Percentiles rank a stretch among this genome's conserved stretches.
Evolutionary conservation across 495 filamentous ascomycete species (phyloP).

Genomic region (Penicillium parvum): DNA sequence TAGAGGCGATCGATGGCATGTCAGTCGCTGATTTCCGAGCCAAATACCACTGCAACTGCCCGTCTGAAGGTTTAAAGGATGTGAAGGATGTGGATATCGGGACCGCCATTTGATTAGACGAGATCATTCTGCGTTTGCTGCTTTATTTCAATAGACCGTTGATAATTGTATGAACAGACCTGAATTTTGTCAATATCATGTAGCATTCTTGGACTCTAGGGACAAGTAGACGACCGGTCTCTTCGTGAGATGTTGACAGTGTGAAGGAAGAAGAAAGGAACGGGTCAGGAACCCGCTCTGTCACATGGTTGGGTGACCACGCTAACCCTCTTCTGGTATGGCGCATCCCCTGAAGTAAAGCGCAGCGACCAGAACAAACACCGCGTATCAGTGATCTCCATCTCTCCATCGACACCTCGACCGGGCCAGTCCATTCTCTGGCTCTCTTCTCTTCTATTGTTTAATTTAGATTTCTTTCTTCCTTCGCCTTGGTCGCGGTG

Average conservation of each 20-base stretch:
- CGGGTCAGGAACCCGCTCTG: slow-evolving; percentile 10
- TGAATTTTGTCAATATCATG: no score
- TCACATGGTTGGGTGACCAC: slow-evolving; percentile 24
- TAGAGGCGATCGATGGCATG: slow-evolving; percentile 55
- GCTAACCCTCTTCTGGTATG: slow-evolving; percentile 22
- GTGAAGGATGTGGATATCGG: slow-evolving; percentile 23
- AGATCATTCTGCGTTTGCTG: background rate
- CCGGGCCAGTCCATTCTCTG: no score
- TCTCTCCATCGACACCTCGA: slow-evolving; percentile 10
- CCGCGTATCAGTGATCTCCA: slow-evolving; percentile 23
- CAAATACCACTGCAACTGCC: slow-evolving; percentile 62
- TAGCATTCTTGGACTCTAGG: no score
- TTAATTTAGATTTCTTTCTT: slow-evolving; percentile 15
- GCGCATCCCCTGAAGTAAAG: slow-evolving; percentile 32
- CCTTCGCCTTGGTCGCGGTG: slow-evolving; percentile 2
- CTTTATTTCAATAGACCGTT: background rate
- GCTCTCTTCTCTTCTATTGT: slow-evolving; percentile 6
- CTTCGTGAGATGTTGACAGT: no score
- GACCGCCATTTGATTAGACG: slow-evolving; percentile 30
- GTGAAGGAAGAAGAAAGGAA: background rate
- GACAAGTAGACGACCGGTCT: no score
- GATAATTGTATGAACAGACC: no score
- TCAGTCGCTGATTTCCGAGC: slow-evolving; percentile 53
- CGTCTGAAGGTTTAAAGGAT: slow-evolving; percentile 2
- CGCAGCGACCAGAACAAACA: slow-evolving; percentile 18